Evolutionary conservation across 225 moss, liverwort and hornwort genomes (phyloP).

Genomic region (Marchantia polymorpha): DNA sequence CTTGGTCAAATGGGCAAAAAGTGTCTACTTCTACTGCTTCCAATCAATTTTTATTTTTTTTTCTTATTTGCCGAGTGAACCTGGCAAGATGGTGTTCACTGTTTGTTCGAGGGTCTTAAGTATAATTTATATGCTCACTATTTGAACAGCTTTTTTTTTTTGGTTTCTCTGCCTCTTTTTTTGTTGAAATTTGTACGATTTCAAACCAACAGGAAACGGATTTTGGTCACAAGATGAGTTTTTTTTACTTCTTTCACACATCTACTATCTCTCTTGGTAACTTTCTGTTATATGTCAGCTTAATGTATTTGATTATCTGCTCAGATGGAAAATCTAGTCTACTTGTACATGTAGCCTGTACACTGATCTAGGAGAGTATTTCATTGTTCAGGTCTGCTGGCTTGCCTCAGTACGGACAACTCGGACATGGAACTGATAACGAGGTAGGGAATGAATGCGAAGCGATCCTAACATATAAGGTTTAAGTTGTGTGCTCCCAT

Average conservation of each 20-base stretch:
- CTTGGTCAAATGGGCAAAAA: neutral
- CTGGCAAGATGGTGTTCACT: neutral
- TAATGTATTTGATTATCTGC: neutral
- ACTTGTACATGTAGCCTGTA: neutral
- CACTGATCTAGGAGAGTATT: neutral
- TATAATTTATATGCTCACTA: neutral
- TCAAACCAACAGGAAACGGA: neutral
- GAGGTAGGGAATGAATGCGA: constrained; percentile 44
- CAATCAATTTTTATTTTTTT: neutral
- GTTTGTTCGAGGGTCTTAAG: neutral
- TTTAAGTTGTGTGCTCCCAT: neutral
- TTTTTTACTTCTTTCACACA: neutral
- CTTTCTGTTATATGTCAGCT: neutral
- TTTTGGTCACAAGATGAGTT: neutral
- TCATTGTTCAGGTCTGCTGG: constrained; percentile 66
- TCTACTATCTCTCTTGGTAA: neutral
- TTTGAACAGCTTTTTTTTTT: neutral
- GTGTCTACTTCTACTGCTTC: neutral
- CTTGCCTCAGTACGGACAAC: constrained; percentile 95
- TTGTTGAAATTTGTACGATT: neutral
- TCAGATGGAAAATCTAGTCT: neutral
- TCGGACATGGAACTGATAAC: constrained; percentile 98
- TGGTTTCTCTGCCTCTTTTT: neutral
- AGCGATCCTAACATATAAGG: neutral
- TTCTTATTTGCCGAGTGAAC: neutral